A percentile compares a stretch with the other conserved stretches of the same genome.
Evolutionary conservation across 2,329 filamentous ascomycete species (phyloP).

Genomic region (Scedosporium apiospermum): DNA sequence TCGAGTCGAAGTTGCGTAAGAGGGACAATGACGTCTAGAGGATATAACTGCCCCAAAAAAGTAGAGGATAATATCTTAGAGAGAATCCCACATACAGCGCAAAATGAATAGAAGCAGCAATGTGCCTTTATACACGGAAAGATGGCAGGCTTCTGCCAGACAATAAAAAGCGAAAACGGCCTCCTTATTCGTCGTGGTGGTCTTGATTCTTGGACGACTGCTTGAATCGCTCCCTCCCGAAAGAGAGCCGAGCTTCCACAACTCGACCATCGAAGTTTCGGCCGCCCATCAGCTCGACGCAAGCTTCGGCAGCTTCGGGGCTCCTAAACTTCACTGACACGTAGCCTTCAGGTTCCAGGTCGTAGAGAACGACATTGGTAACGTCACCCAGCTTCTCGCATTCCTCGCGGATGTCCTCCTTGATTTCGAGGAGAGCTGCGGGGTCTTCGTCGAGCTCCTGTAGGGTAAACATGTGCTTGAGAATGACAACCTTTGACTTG

Average conservation of each 20-base stretch:
- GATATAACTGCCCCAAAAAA: background rate
- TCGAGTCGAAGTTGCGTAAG: background rate
- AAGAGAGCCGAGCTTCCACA: constrained; percentile 62
- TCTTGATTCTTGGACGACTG: constrained; percentile 52
- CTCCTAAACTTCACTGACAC: constrained; percentile 76
- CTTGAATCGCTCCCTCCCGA: constrained; percentile 63
- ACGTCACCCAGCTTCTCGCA: constrained; percentile 79
- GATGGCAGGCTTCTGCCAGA: background rate
- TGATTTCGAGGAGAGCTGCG: constrained; percentile 77
- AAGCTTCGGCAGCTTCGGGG: constrained; percentile 59
- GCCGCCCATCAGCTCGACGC: constrained; percentile 68
- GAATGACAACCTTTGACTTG: constrained; percentile 66
- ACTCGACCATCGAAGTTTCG: constrained; percentile 65
- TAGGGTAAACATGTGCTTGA: constrained; percentile 90
- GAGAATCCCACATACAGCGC: background rate
- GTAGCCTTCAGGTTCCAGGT: constrained; percentile 75
- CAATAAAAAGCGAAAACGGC: too few species aligned
- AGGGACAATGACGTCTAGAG: background rate
- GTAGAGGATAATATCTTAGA: too few species aligned
- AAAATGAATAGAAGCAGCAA: background rate
- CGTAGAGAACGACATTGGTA: constrained; percentile 85
- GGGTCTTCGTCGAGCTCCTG: constrained; percentile 78
- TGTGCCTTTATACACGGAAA: background rate
- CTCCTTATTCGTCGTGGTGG: constrained; percentile 17
- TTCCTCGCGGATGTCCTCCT: constrained; percentile 87